Evolutionary conservation across 2,329 filamentous ascomycete genomes (phyloP).

Genomic region (Diaporthe citrichinensis): DNA sequence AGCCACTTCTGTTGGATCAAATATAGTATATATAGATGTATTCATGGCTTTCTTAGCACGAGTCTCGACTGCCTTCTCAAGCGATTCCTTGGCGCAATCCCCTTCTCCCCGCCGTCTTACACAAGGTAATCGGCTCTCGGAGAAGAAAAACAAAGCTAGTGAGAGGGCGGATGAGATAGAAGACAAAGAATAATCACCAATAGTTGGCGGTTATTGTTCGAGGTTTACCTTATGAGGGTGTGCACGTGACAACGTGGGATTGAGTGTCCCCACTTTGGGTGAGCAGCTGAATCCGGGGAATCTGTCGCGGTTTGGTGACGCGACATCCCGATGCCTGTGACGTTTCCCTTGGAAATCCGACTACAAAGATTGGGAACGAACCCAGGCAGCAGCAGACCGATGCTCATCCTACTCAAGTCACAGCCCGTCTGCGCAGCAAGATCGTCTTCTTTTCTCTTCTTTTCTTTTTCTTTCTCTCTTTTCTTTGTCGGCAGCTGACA

Average conservation of each 20-base stretch:
- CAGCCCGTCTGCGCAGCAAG: not conserved
- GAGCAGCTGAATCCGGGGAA: not conserved
- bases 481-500: not conserved
- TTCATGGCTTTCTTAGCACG: not conserved
- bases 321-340: not conserved
- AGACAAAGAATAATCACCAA: not conserved
- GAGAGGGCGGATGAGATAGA: not conserved
- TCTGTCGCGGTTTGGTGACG: constrained; percentile 21
- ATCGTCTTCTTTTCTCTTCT: no score
- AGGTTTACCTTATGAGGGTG: not conserved
- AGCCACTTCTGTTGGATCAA: not conserved
- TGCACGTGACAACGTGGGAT: constrained; percentile 39
- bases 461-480: not conserved
- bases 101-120: not conserved
- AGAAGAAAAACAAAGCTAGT: no score
- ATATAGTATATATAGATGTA: not conserved
- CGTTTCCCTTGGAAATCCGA: not conserved
- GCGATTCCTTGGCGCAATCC: no score
- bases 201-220: not conserved
- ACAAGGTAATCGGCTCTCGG: not conserved
- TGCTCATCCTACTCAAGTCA: no score
- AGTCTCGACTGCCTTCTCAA: not conserved
- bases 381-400: constrained; percentile 7
- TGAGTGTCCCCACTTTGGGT: not conserved
- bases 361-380: not conserved